Base-by-base conservation (phyloP, 2,329 filamentous ascomycete genomes). In the Aureobasidium leucospermi region DNA sequence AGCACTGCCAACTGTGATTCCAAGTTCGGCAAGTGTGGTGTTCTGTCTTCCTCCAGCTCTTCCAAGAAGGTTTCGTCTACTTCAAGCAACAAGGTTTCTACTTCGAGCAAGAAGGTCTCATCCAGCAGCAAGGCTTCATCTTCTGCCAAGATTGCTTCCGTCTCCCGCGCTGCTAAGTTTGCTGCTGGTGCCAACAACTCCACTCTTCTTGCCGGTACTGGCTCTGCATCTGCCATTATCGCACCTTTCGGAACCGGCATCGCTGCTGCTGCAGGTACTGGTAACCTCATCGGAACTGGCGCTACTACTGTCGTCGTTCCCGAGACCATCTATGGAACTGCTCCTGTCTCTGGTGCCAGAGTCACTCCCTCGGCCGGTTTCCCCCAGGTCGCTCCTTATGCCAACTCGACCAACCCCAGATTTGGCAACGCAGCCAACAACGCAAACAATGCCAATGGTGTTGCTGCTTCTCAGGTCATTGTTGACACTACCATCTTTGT, bases 1-100 rank as follows among this genome's bases (percentile, higher is more conserved):
- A 29, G 34, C 58, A 48, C 46, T 42, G 41, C 55, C 29, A 58
- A 52, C 47, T 52, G 59, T 16, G 28, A 29, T 38, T 1, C 52
- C 34, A 53, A 45, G 6, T 32, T 48, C 15, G 58, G 58, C 15
- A 51, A 59, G 38, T 59, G 58, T 16, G 41, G 57, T 29, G 39
- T 36, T 42, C 45, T 52, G 46, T 4, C 31, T 19, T 48, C 45
- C n/a, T 39, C 39, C 41, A 56, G 41, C 41, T 46, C 52, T 38
- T 46, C 41, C 23, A 56, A 38, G 51, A 55, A 42, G 41, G 13
- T 38, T 19, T 55, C 51, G 1, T 49, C 46, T 42, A 16, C 57
- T n/a, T 31, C 46, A 2, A 32, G 19, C 6, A 59, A 51, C 16
- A 51, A 32, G 28, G n/a, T 38, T 23, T 51, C 36, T 4, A 51